A percentile compares a stretch with the other conserved stretches of the same genome.
phyloP scores from a whole-genome alignment of 2,329 filamentous ascomycete genomes.

The Colletotrichum karsti region DNA sequence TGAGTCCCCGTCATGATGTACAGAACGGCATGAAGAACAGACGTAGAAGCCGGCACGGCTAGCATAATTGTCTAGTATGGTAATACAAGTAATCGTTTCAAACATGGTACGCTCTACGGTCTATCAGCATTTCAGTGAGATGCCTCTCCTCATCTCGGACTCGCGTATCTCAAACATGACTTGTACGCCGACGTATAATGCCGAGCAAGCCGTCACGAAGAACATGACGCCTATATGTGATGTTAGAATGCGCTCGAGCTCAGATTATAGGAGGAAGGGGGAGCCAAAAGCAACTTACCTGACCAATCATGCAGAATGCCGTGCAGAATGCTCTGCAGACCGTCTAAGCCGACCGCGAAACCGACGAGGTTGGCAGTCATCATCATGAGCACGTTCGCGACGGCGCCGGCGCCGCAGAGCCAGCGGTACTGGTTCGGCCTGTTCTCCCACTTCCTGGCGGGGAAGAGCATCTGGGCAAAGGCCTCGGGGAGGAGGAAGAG shows the following conservation, averaged over 20 bases:
- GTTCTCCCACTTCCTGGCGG: constrained; percentile 73
- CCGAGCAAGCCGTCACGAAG: constrained; percentile 73
- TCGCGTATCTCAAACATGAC: constrained; percentile 97
- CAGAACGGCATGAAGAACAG: background rate
- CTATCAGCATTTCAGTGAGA: constrained; percentile 83
- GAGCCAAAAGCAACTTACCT: constrained; percentile 54
- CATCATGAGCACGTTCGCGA: constrained; percentile 92
- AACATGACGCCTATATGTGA: constrained; percentile 70
- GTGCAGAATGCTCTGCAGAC: constrained; percentile 77
- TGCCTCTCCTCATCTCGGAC: constrained; percentile 81
- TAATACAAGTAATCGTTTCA: constrained; percentile 2
- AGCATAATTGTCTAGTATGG: background rate
- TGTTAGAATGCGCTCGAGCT: background rate
- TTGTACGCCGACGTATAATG: constrained; percentile 85
- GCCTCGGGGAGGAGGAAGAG: constrained; percentile 94
- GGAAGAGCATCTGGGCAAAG: constrained; percentile 76
- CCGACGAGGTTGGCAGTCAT: constrained; percentile 95
- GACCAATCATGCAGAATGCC: constrained; percentile 81
- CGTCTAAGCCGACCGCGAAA: constrained; percentile 92
- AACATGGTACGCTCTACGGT: background rate
- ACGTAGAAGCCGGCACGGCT: background rate
- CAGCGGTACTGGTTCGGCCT: constrained; percentile 79
- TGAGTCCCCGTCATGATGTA: background rate
- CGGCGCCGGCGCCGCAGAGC: constrained; percentile 81
- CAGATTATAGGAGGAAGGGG: background rate